Conservation (phyloP, 129 eudicot genomes). For the Chrysanthemum seticuspe region DNA sequence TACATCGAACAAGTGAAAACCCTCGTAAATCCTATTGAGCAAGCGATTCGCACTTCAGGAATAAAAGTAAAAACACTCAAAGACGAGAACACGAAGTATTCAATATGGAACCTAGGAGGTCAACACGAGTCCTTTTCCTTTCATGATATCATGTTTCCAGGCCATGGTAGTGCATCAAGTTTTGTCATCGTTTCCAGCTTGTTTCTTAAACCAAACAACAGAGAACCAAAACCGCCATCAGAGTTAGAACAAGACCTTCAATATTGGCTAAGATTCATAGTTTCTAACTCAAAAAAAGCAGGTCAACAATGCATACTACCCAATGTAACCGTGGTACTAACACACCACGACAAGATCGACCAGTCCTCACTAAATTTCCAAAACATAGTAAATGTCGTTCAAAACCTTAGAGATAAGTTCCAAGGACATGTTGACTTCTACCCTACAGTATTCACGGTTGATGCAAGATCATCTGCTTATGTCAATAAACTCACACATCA, state of each 20-base stretch:
- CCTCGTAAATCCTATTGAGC: constrained; percentile 85
- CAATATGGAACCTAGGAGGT: constrained; percentile 87
- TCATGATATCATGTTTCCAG: constrained; percentile 94
- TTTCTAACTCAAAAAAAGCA: constrained; percentile 76
- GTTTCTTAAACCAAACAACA: constrained; percentile 62
- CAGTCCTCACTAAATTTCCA: constrained; percentile 47
- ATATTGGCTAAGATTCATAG: constrained; percentile 91
- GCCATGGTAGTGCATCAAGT: constrained; percentile 70
- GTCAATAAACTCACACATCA: constrained; percentile 91
- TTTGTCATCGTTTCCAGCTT: constrained; percentile 68
- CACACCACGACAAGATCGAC: constrained; percentile 74
- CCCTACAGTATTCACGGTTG: constrained; percentile 79
- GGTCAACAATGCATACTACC: constrained; percentile 87
- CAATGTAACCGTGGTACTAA: constrained; percentile 74
- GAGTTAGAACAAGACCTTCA: constrained; percentile 84
- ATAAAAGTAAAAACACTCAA: constrained; percentile 64
- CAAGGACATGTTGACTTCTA: constrained; percentile 68
- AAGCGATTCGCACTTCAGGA: constrained; percentile 63
- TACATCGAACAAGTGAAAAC: constrained; percentile 67
- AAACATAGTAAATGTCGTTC: constrained; percentile 46
- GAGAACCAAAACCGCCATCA: constrained; percentile 54
- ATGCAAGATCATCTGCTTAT: constrained; percentile 79
- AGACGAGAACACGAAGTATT: constrained; percentile 74
- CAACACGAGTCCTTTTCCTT: constrained; percentile 72
- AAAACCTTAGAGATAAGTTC: constrained; percentile 62